phyloP scores from a whole-genome alignment of 352 stramenopile species.

The Phytophthora chlamydospora region DNA sequence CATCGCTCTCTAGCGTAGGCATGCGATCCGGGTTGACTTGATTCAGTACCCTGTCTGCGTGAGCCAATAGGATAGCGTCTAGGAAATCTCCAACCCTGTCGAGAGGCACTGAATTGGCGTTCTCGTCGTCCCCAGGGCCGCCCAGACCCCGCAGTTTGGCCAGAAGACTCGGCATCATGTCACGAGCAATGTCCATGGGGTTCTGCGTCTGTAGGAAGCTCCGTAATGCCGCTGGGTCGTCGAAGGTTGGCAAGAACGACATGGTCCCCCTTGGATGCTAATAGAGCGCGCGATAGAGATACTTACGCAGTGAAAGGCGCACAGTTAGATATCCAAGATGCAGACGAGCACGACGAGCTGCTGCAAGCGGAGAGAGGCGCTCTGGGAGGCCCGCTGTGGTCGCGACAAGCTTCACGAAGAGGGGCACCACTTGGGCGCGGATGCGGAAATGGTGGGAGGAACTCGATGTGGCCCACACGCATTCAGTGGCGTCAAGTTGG shows the following conservation, averaged over 20 bases:
- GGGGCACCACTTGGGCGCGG: too few relatives aligned
- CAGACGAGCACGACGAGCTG: not conserved
- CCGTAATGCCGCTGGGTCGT: conserved; percentile 21
- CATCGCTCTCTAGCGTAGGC: conserved; percentile 13
- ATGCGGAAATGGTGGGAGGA: too few relatives aligned
- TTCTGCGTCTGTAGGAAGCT: conserved; percentile 30
- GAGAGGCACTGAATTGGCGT: conserved; percentile 29
- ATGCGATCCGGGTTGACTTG: conserved; percentile 14
- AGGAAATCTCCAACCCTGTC: conserved; percentile 43
- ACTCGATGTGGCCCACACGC: too few relatives aligned
- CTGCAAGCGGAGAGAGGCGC: too few relatives aligned
- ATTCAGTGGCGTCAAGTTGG: too few relatives aligned
- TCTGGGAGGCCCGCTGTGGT: too few relatives aligned
- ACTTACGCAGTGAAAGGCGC: not conserved
- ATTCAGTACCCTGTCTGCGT: conserved; percentile 24
- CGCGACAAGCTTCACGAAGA: too few relatives aligned
- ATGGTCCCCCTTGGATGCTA: conserved; percentile 6
- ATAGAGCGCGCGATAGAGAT: not conserved
- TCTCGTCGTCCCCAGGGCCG: not conserved
- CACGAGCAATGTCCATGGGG: conserved; percentile 4
- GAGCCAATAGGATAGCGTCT: conserved; percentile 61
- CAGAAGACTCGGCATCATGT: conserved; percentile 32
- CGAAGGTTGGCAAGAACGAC: conserved; percentile 6
- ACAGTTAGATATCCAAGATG: conserved; percentile 5
- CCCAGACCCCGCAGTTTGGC: conserved; percentile 26